These are phyloP conservation scores for Scutellaria galericulata DNA, from an alignment of 257 asterid genomes.

Conservation along the genomic window DNA sequence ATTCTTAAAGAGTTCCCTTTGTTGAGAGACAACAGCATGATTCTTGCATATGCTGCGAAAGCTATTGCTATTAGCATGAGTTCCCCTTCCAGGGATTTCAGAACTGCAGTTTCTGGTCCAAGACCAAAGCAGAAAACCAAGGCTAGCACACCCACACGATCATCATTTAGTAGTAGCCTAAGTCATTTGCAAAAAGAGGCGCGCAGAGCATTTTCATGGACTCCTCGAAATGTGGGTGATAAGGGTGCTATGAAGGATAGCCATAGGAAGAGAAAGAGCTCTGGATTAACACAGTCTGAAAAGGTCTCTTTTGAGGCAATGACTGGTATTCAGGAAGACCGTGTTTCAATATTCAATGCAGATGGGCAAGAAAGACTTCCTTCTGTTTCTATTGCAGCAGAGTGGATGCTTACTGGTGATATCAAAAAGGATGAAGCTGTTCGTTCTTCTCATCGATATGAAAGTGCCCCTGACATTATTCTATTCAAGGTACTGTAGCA, in stretches of 20 bases:
- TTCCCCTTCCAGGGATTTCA: constrained; percentile 79
- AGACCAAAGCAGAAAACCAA: constrained; percentile 83
- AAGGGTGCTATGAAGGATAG: constrained; percentile 75
- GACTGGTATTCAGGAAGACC: constrained; percentile 94
- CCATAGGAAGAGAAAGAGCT: constrained; percentile 89
- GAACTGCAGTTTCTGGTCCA: constrained; percentile 69
- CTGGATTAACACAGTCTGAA: constrained; percentile 83
- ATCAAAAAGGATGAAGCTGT: constrained; percentile 80
- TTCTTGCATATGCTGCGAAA: constrained; percentile 87
- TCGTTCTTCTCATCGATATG: constrained; percentile 91
- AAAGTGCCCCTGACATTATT: constrained; percentile 92
- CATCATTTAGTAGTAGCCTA: constrained; percentile 83
- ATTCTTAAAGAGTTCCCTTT: constrained; percentile 86
- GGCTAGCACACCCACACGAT: constrained; percentile 72
- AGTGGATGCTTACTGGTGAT: constrained; percentile 99
- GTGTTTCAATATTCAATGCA: constrained; percentile 62
- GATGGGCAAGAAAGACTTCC: constrained; percentile 98
- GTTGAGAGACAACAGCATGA: constrained; percentile 77
- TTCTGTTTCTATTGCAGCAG: constrained; percentile 82
- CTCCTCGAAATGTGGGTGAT: constrained; percentile 86
- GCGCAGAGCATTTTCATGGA: constrained; percentile 97
- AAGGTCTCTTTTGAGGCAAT: constrained; percentile 91
- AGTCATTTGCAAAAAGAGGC: constrained; percentile 96
- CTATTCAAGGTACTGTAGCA: constrained; percentile 79
- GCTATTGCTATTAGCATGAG: constrained; percentile 82